Conservation (phyloP, 2,329 filamentous ascomycete genomes). For the Colletotrichum incanum region DNA sequence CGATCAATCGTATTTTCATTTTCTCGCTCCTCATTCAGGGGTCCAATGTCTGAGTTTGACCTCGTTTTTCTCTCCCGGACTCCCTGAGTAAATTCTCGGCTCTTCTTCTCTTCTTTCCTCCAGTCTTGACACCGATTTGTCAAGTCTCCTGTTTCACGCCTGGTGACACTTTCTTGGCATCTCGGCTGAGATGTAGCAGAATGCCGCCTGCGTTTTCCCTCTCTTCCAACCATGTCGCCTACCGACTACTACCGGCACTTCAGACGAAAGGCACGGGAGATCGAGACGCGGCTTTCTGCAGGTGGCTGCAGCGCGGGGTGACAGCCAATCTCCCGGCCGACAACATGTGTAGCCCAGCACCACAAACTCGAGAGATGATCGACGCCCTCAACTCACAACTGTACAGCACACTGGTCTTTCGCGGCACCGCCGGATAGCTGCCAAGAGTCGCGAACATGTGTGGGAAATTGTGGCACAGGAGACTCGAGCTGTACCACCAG, state of each 20-base stretch:
- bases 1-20: conserved; percentile 2
- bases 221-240: background rate
- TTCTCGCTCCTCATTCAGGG: background rate
- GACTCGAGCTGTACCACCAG: conserved; percentile 20
- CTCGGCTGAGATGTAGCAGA: conserved; percentile 34
- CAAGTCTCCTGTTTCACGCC: conserved; percentile 39
- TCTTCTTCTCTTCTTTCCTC: background rate
- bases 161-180: conserved; percentile 41
- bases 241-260: conserved; percentile 8
- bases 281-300: conserved; percentile 35
- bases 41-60: background rate
- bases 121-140: conserved; percentile 20
- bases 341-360: conserved; percentile 10
- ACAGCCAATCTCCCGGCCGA: conserved; percentile 34
- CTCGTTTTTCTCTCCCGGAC: background rate
- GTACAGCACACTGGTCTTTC: background rate
- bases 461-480: conserved; percentile 12
- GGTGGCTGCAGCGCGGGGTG: conserved; percentile 36
- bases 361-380: background rate
- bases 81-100: background rate
- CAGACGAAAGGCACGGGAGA: conserved; percentile 38
- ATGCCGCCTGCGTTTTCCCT: background rate
- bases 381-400: background rate
- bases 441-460: conserved; percentile 19
- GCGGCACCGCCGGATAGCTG: background rate